phyloP scores from a whole-genome alignment of 2,329 filamentous ascomycete species.

The Colletotrichum sp. region DNA sequence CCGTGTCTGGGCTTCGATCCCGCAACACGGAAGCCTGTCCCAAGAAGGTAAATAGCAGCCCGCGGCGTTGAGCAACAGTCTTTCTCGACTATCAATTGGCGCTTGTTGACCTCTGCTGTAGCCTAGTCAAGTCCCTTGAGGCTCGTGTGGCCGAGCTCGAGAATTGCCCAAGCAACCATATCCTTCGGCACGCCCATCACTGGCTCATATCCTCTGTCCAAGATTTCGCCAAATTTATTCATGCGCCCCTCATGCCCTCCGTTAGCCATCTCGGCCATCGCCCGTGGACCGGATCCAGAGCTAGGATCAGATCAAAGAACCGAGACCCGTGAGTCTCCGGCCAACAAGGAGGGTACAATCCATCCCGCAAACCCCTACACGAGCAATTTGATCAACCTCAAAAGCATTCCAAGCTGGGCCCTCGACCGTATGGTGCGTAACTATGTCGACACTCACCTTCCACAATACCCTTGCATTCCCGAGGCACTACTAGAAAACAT shows the following conservation, averaged over 20 bases:
- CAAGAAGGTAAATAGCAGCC: neutral
- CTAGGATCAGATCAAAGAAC: neutral
- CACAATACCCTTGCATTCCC: neutral
- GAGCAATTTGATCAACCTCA: neutral
- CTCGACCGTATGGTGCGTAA: neutral
- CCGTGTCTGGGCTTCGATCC: neutral
- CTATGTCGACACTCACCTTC: neutral
- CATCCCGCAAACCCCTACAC: neutral
- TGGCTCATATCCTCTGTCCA: neutral
- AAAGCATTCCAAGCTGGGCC: neutral
- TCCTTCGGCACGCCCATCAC: neutral
- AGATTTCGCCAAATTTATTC: neutral
- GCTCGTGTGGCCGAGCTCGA: neutral
- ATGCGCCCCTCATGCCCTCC: neutral
- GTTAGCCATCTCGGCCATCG: neutral
- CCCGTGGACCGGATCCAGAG: neutral
- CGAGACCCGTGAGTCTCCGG: neutral
- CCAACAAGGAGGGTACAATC: neutral
- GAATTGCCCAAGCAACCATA: neutral
- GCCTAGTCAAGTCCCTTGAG: neutral
- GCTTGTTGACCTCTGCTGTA: neutral
- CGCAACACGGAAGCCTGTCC: neutral
- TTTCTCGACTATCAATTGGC: rapidly evolving
- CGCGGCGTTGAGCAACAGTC: neutral
- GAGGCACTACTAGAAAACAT: neutral